Percentiles rank a stretch among this genome's conserved stretches.
Conservation (phyloP, 108 stramenopile genomes). For the Stephanodiscus triporus region DNA sequence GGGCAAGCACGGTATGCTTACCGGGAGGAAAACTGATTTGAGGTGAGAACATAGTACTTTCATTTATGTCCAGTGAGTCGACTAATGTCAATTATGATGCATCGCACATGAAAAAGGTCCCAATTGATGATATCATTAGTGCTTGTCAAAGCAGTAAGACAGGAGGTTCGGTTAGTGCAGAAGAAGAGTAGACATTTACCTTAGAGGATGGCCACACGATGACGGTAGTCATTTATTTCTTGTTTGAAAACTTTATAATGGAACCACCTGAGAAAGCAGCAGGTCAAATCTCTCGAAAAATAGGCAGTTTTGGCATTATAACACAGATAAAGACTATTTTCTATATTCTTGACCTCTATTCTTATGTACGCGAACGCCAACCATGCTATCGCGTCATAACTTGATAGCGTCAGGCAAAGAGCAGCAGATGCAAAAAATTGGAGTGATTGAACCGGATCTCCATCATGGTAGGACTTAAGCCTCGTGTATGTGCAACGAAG, state of each 20-base stretch:
- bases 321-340: too few species aligned
- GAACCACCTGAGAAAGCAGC: conserved; percentile 5
- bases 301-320: background rate
- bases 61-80: background rate
- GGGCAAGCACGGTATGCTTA: conserved; percentile 54
- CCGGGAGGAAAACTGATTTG: conserved; percentile 59
- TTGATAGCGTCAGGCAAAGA: too few species aligned
- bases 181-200: background rate
- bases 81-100: too few species aligned
- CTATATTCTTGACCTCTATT: too few species aligned
- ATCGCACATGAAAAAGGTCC: conserved; percentile 2
- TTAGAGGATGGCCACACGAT: conserved; percentile 4
- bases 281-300: background rate
- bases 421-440: too few species aligned
- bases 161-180: conserved; percentile 9
- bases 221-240: conserved; percentile 26
- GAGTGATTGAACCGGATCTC: too few species aligned
- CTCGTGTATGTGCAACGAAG: too few species aligned
- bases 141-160: conserved; percentile 31
- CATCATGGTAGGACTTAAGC: too few species aligned
- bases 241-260: background rate
- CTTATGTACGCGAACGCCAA: too few species aligned
- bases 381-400: too few species aligned
- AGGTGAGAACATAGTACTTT: background rate
- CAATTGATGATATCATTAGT: conserved; percentile 54